Percentiles rank a stretch among this genome's conserved stretches.
phyloP scores from a whole-genome alignment of 345 rosid genomes.

The Carallia pectinifolia region DNA sequence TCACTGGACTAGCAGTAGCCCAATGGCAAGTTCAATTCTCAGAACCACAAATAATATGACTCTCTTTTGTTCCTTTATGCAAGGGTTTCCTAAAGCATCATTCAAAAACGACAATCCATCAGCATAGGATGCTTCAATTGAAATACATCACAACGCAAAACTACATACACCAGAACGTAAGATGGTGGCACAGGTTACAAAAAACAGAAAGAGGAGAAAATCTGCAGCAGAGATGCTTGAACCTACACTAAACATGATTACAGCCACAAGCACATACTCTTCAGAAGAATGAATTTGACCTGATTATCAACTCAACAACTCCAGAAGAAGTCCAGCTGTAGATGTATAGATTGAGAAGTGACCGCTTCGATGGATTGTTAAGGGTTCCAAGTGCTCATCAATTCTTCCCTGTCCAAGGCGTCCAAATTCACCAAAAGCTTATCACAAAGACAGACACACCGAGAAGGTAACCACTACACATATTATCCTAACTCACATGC shows the following conservation, averaged over 20 bases:
- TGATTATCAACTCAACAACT: not conserved
- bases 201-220: conserved; percentile 1
- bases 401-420: conserved; percentile 32
- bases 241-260: conserved; percentile 14
- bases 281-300: not conserved
- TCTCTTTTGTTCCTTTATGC: not conserved
- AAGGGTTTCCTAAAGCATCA: conserved; percentile 2
- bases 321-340: not conserved
- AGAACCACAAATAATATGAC: too few relatives aligned
- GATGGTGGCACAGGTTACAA: not conserved
- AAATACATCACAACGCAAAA: too few relatives aligned
- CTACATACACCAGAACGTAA: conserved; percentile 1
- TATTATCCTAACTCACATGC: not conserved
- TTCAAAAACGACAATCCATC: not conserved
- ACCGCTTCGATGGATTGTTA: too few relatives aligned
- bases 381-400: too few relatives aligned
- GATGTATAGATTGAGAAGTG: too few relatives aligned
- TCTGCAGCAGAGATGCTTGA: conserved; percentile 3
- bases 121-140: not conserved
- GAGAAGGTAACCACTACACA: not conserved
- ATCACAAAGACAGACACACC: not conserved
- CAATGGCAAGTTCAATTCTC: too few relatives aligned
- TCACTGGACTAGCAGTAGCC: too few relatives aligned
- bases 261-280: conserved; percentile 11
- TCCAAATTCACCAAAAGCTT: conserved; percentile 3